Evolutionary conservation across 1,139 yeast genomes (phyloP).

Genomic region (Yueomyces sp.): DNA sequence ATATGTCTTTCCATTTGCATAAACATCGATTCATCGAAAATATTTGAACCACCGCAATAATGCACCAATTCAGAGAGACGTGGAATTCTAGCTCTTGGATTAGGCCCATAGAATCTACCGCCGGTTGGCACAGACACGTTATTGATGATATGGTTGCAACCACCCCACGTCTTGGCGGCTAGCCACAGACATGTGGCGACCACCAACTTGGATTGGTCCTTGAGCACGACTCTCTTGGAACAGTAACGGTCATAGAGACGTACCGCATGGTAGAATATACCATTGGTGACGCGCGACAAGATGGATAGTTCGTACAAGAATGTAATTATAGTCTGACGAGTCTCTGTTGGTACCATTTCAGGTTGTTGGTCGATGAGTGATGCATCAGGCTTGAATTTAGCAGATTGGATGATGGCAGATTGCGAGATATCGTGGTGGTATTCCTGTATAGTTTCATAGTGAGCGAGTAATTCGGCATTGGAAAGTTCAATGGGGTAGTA

Average conservation of each 20-base stretch:
- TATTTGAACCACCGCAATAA: constrained; percentile 46
- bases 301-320: constrained; percentile 47
- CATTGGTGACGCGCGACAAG: constrained; percentile 46
- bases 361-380: constrained; percentile 52
- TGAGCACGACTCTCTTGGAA: constrained; percentile 81
- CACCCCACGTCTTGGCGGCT: constrained; percentile 73
- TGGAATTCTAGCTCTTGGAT: constrained; percentile 54
- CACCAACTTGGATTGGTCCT: constrained; percentile 82
- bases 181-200: constrained; percentile 93
- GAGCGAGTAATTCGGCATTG: constrained; percentile 36
- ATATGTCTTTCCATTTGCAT: constrained; percentile 92
- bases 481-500: constrained; percentile 40
- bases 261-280: constrained; percentile 46
- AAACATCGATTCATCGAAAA: constrained; percentile 83
- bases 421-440: constrained; percentile 40
- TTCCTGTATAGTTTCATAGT: constrained; percentile 35
- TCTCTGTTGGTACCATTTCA: constrained; percentile 37
- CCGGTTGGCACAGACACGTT: constrained; percentile 37
- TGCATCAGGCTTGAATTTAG: constrained; percentile 35
- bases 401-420: constrained; percentile 28
- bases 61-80: constrained; percentile 49
- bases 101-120: constrained; percentile 52
- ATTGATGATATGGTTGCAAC: constrained; percentile 68
- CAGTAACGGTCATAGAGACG: constrained; percentile 73
- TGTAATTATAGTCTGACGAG: constrained; percentile 41